Evolutionary conservation across 2,329 filamentous ascomycete genomes (phyloP).

Genomic region (Mariannaea elegans): DNA sequence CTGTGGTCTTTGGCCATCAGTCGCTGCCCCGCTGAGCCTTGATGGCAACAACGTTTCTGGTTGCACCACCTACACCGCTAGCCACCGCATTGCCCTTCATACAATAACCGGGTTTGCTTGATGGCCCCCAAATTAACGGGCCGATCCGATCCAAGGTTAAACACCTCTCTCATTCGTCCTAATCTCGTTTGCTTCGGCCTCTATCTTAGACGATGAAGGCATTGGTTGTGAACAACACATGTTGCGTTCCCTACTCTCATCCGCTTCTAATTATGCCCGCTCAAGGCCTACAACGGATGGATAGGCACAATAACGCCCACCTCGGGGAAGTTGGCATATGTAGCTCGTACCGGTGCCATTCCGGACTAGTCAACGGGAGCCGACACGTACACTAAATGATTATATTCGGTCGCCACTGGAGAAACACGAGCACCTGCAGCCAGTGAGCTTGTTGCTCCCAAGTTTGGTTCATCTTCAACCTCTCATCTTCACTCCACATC

Average conservation of each 20-base stretch:
- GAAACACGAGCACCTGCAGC: conserved; percentile 36
- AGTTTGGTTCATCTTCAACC: conserved; percentile 22
- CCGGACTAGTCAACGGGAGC: conserved; percentile 30
- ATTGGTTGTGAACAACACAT: conserved; percentile 26
- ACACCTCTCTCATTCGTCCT: conserved; percentile 31
- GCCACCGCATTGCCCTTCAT: conserved; percentile 31
- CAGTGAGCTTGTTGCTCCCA: conserved; percentile 29
- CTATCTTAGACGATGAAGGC: conserved; percentile 18
- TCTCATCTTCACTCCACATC: conserved; percentile 26
- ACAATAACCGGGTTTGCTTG: conserved; percentile 27
- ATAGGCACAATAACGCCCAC: conserved; percentile 20
- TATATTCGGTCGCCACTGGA: conserved; percentile 29
- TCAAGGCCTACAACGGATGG: conserved; percentile 15
- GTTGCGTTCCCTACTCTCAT: conserved; percentile 19
- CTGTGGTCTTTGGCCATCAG: conserved; percentile 18
- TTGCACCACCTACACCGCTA: conserved; percentile 35
- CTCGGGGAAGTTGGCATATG: conserved; percentile 23
- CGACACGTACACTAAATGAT: conserved; percentile 32
- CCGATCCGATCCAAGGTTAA: conserved; percentile 40
- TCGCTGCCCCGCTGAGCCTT: conserved; percentile 18
- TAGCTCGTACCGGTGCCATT: conserved; percentile 25
- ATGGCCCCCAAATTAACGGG: conserved; percentile 36
- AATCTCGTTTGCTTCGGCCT: conserved; percentile 33
- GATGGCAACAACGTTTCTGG: conserved; percentile 31
- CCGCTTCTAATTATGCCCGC: conserved; percentile 12